A percentile compares a stretch with the other conserved stretches of the same genome.
These are phyloP conservation scores for Tagetes patula DNA, from an alignment of 129 eudicot species.

Conservation along the genomic window DNA sequence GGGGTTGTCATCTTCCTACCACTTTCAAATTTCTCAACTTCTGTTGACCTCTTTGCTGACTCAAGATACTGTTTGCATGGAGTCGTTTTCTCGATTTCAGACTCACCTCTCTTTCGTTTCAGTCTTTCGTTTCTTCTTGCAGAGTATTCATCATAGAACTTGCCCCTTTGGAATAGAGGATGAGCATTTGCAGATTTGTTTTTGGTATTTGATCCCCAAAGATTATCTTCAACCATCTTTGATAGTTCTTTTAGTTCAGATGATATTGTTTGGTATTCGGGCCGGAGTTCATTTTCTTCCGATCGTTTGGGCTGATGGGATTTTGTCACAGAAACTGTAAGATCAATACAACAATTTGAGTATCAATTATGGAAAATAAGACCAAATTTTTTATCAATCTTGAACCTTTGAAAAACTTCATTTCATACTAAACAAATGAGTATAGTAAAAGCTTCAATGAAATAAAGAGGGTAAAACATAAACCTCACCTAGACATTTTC, in stretches of 20 bases:
- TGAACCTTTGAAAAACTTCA: not conserved
- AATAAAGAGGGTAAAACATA: not conserved
- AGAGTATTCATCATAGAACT: conserved; percentile 70
- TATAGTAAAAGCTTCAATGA: not conserved
- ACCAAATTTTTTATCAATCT: not conserved
- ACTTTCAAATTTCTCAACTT: conserved; percentile 47
- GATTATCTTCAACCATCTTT: conserved; percentile 51
- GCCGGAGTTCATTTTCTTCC: conserved; percentile 48
- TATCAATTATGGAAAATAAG: not conserved
- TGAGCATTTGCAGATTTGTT: conserved; percentile 24
- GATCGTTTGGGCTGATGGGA: conserved; percentile 44
- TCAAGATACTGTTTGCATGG: conserved; percentile 53
- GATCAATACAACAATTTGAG: not conserved
- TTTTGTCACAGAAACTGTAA: conserved; percentile 42
- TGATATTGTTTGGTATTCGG: conserved; percentile 62
- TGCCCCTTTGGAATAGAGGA: conserved; percentile 73
- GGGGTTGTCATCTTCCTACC: conserved; percentile 54
- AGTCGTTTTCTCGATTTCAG: conserved; percentile 44
- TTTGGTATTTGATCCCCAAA: conserved; percentile 27
- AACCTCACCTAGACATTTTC: not conserved
- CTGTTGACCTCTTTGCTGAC: conserved; percentile 52
- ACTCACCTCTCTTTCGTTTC: conserved; percentile 58
- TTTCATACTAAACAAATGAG: not conserved
- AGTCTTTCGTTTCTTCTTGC: conserved; percentile 83
- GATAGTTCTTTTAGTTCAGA: conserved; percentile 62